Percentiles rank a stretch among this genome's conserved stretches.
phyloP scores from a whole-genome alignment of 2,329 filamentous ascomycete species.

The Fulvia fulva region DNA sequence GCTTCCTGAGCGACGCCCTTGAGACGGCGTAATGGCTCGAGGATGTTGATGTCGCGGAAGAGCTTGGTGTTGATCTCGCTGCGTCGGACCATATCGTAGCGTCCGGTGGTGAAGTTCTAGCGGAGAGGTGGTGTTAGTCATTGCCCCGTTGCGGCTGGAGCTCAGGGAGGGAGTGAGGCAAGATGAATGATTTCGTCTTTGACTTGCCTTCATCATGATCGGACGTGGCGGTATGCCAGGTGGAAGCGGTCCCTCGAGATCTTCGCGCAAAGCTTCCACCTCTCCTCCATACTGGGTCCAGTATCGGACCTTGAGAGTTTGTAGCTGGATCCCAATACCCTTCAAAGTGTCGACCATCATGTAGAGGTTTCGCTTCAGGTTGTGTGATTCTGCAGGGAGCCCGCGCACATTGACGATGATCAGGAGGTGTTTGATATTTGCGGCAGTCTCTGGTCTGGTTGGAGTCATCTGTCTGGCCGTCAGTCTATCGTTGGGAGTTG shows the following conservation, averaged over 20 bases:
- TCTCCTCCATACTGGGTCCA: conserved; percentile 9
- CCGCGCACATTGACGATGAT: conserved; percentile 4
- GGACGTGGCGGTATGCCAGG: too few relatives aligned
- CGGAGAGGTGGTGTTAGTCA: too few relatives aligned
- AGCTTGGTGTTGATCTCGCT: too few relatives aligned
- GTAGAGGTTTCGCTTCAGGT: conserved; percentile 7
- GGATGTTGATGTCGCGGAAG: too few relatives aligned
- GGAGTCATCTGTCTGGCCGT: not conserved
- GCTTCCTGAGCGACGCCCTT: too few relatives aligned
- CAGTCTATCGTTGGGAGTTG: not conserved
- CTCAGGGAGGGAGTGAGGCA: too few relatives aligned
- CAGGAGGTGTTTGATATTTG: conserved; percentile 14
- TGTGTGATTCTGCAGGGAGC: not conserved
- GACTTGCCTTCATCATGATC: too few relatives aligned
- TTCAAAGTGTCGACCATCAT: conserved; percentile 23
- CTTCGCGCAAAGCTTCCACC: conserved; percentile 9
- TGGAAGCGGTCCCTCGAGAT: conserved; percentile 12
- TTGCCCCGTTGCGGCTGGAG: too few relatives aligned
- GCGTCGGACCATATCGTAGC: too few relatives aligned
- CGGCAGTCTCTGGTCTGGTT: conserved; percentile 3
- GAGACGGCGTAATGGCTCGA: too few relatives aligned
- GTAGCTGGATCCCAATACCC: conserved; percentile 1
- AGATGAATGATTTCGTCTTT: too few relatives aligned
- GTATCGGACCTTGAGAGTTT: conserved; percentile 13
- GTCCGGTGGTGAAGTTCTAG: too few relatives aligned